Conservation (phyloP, 106 monocot species). For the Dioscorea dumetorum region DNA sequence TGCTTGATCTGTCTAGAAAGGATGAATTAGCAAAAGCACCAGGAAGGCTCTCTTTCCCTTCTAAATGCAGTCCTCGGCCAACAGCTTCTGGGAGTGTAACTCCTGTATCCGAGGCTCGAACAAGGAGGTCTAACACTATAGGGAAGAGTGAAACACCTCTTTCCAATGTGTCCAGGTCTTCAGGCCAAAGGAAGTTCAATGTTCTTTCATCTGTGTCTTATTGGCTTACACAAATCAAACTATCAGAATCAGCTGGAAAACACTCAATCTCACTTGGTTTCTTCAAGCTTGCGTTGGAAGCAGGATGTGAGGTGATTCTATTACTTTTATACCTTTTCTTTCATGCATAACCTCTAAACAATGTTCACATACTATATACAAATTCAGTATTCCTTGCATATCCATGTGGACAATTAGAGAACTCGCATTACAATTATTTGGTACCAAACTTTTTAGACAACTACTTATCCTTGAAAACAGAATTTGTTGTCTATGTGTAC, state of each 20-base stretch:
- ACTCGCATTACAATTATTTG: too few species aligned
- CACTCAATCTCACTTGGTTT: constrained; percentile 76
- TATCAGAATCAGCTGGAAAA: constrained; percentile 66
- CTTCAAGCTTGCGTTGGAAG: constrained; percentile 83
- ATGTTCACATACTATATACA: too few species aligned
- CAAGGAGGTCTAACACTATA: constrained; percentile 14
- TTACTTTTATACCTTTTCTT: not conserved
- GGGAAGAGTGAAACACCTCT: constrained; percentile 37
- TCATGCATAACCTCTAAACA: too few species aligned
- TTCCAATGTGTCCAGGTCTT: constrained; percentile 52
- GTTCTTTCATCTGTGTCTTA: constrained; percentile 78
- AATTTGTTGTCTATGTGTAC: too few species aligned
- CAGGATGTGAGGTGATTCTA: constrained; percentile 69
- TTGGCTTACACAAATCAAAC: constrained; percentile 81
- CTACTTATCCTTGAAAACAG: not conserved
- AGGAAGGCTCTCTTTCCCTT: constrained; percentile 54
- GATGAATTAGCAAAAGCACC: constrained; percentile 48
- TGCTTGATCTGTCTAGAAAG: constrained; percentile 44
- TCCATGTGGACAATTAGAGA: too few species aligned
- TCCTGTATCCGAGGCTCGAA: constrained; percentile 34
- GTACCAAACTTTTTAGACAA: too few species aligned
- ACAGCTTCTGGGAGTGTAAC: constrained; percentile 27
- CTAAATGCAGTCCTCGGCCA: constrained; percentile 24
- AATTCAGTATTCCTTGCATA: too few species aligned
- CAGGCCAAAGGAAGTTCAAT: constrained; percentile 41